Base-by-base conservation (phyloP, 768 basidiomycete genomes). In the Leucocoprinus leucothites region DNA sequence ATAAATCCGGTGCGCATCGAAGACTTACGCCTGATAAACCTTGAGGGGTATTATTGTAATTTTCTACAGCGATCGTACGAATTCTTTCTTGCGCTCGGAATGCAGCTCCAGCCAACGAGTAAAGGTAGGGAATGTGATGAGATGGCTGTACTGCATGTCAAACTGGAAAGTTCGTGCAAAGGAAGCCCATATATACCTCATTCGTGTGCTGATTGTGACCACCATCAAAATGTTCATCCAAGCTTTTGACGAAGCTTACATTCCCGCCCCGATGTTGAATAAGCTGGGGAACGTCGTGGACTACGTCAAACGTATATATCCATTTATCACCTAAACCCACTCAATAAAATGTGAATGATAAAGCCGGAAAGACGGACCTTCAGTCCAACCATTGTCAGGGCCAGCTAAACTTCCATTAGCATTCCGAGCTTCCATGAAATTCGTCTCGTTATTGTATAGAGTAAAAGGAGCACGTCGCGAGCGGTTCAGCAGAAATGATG, bases 91-190 rank as follows among this genome's bases (percentile, higher is more conserved):
- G 89, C 0, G 86, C 78, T 62, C 82, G 86, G n/a, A 79, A 81
- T 1, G 89, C 82, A 0, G 85, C 84, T 1, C 82, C 85, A 0
- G 86, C 87, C 0, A 89, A 69, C 0, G 86, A 73, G 61, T 92
- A 92, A 28, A 92, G 72, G 64, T 91, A 92, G 0, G 91, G 89
- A 42, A 92, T 90, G 64, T 92, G 89, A 57, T 91, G 90, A 0
- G 87, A 89, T 0, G 91, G 89, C 86, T 89, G 52, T 31, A 24
- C 21, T 19, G 16, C 6, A 2, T 25, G 6, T 18, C 11, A 9
- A 38, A 35, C 31, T 35, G 22, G 21, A 42, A 44, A 16, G n/a
- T 31, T 21, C 16, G 14, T 19, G 24, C 26, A 8, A 34, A 19
- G 4, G 22, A n/a, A 18, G 7, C n/a, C 19, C 2, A 21, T 19